These are phyloP conservation scores for Eucalyptus sp. DNA, from an alignment of 345 rosid genomes.

Conservation along the genomic window DNA sequence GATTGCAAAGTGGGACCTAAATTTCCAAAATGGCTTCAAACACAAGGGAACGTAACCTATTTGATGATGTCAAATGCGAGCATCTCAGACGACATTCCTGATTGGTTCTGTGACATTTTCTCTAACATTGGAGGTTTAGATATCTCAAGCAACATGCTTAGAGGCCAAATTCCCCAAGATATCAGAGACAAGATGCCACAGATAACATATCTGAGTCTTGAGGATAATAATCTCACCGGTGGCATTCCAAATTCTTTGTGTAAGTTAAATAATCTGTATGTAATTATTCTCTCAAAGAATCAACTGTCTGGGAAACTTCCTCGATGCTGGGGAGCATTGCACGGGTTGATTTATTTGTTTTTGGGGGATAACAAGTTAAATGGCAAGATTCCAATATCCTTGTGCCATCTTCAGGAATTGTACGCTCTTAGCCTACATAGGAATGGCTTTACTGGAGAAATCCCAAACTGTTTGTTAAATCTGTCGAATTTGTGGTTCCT, in stretches of 20 bases:
- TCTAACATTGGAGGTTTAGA: not conserved
- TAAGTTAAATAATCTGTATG: accelerated
- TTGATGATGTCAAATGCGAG: not conserved
- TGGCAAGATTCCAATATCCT: not conserved
- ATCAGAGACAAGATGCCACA: not conserved
- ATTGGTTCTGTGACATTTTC: not conserved
- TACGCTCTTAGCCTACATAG: not conserved
- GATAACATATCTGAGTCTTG: accelerated
- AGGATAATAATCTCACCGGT: not conserved
- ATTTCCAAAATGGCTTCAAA: not conserved
- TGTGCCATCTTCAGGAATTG: not conserved
- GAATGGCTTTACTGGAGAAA: not conserved
- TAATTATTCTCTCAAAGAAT: not conserved
- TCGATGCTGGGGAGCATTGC: not conserved
- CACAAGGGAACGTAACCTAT: not conserved
- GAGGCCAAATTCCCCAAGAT: not conserved
- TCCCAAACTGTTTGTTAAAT: not conserved
- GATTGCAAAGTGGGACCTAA: not conserved
- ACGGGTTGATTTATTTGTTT: accelerated
- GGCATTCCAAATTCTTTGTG: not conserved
- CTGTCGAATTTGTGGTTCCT: no score
- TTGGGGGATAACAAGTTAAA: not conserved
- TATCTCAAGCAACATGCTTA: not conserved
- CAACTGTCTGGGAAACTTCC: not conserved
- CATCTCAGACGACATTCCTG: not conserved